Evolutionary conservation across 2,329 filamentous ascomycete species (phyloP).

Genomic region (Calonectria pteridis): DNA sequence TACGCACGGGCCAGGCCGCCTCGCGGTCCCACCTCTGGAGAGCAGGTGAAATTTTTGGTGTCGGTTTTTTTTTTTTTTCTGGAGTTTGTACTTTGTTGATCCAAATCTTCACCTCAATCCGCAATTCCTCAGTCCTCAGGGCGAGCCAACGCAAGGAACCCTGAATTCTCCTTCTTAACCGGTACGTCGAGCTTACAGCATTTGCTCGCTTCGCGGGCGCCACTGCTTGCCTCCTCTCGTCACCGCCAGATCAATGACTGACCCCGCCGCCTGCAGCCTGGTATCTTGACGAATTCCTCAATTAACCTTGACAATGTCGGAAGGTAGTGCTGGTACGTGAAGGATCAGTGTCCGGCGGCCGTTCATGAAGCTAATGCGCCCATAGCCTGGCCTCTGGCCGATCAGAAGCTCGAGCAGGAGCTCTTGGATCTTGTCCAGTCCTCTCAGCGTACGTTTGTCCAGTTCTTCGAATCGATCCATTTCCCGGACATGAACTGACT

Average conservation of each 20-base stretch:
- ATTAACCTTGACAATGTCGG: slow-evolving; percentile 41
- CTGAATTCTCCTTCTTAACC: slow-evolving; percentile 50
- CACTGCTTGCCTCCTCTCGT: not conserved
- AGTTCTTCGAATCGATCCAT: not conserved
- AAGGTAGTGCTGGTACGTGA: slow-evolving; percentile 42
- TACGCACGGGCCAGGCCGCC: slow-evolving; percentile 34
- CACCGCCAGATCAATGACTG: slow-evolving; percentile 20
- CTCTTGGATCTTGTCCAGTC: slow-evolving; percentile 87
- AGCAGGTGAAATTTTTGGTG: slow-evolving; percentile 40
- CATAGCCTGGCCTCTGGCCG: slow-evolving; percentile 78
- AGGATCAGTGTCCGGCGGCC: not conserved
- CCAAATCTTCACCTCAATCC: slow-evolving; percentile 24
- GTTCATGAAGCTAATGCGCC: slow-evolving; percentile 32
- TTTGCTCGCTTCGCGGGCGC: not conserved
- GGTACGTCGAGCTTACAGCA: slow-evolving; percentile 17
- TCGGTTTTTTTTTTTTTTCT: slow-evolving; percentile 37
- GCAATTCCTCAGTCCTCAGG: slow-evolving; percentile 53
- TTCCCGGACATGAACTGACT: slow-evolving; percentile 23
- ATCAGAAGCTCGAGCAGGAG: slow-evolving; percentile 81
- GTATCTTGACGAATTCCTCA: slow-evolving; percentile 32
- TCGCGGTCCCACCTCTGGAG: slow-evolving; percentile 18
- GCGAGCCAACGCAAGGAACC: slow-evolving; percentile 74
- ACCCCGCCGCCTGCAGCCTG: slow-evolving; percentile 27
- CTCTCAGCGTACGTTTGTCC: slow-evolving; percentile 59
- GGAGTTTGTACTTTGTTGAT: slow-evolving; percentile 29